Conservation (phyloP, 2,329 filamentous ascomycete genomes). For the Phyllosticta capitalensis region DNA sequence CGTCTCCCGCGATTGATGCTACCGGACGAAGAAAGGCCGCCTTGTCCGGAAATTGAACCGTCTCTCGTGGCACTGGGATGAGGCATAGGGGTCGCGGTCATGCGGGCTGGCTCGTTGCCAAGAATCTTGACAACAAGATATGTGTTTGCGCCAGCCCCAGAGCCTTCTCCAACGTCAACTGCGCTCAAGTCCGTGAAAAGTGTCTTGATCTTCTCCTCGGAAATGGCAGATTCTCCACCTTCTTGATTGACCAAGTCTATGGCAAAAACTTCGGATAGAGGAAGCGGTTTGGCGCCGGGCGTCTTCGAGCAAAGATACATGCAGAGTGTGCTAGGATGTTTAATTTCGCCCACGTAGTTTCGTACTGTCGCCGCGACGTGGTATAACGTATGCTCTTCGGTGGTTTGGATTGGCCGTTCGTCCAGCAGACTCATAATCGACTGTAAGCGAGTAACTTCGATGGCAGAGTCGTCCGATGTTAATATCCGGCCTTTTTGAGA, state of each 20-base stretch:
- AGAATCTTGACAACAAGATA: slow-evolving; percentile 79
- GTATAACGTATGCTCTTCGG: slow-evolving; percentile 65
- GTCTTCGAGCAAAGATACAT: slow-evolving; percentile 69
- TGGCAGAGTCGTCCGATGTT: slow-evolving; percentile 85
- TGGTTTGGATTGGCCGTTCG: slow-evolving; percentile 58
- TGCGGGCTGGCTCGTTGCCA: slow-evolving; percentile 41
- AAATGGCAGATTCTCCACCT: slow-evolving; percentile 54
- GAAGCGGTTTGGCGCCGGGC: slow-evolving; percentile 51
- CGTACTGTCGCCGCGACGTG: slow-evolving; percentile 78
- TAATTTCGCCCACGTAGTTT: slow-evolving; percentile 65
- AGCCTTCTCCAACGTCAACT: slow-evolving; percentile 57
- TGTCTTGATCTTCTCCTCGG: slow-evolving; percentile 64
- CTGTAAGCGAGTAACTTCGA: slow-evolving; percentile 83
- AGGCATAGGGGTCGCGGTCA: slow-evolving; percentile 16
- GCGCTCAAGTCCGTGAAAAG: slow-evolving; percentile 80
- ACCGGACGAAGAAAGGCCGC: slow-evolving; percentile 22
- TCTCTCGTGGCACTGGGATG: slow-evolving; percentile 11
- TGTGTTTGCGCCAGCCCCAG: slow-evolving; percentile 60
- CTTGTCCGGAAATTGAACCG: neutral
- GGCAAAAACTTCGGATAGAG: slow-evolving; percentile 74
- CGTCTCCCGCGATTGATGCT: slow-evolving; percentile 35
- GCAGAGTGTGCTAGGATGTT: slow-evolving; percentile 61
- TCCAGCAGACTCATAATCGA: slow-evolving; percentile 93
- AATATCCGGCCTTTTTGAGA: slow-evolving; percentile 72
- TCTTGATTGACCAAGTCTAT: slow-evolving; percentile 70